Evolutionary conservation across 306 rosid species (phyloP).

Genomic region (Pueraria montana): DNA sequence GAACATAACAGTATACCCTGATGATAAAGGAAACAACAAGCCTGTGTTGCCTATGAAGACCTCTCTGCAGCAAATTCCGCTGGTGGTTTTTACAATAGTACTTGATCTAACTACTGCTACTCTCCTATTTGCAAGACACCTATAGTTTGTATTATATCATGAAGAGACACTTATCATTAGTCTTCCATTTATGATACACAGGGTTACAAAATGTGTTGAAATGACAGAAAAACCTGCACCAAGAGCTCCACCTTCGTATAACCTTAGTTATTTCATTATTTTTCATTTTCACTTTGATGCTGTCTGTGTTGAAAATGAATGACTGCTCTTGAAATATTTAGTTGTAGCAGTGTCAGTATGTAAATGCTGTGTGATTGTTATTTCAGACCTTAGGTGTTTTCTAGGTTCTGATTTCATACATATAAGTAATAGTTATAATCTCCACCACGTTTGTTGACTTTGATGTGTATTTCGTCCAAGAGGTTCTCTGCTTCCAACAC

Average conservation of each 20-base stretch:
- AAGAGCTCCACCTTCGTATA: slow-evolving; percentile 69
- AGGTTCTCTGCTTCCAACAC: background rate
- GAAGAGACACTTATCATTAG: slow-evolving; percentile 28
- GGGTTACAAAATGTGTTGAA: slow-evolving; percentile 84
- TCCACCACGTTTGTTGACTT: background rate
- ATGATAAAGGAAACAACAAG: slow-evolving; percentile 88
- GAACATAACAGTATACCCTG: slow-evolving; percentile 89
- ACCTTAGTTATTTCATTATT: slow-evolving; percentile 67
- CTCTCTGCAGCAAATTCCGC: slow-evolving; percentile 97
- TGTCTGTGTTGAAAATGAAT: background rate
- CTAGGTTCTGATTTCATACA: background rate
- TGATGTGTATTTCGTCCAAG: background rate
- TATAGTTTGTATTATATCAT: background rate
- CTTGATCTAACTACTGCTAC: slow-evolving; percentile 1
- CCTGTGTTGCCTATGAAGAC: slow-evolving; percentile 88
- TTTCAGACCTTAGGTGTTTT: too few species aligned
- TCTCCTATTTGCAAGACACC: background rate
- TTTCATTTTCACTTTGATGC: background rate
- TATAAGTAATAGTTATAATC: background rate
- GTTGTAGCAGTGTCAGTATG: background rate
- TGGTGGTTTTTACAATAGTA: slow-evolving; percentile 90
- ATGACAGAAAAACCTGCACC: slow-evolving; percentile 98
- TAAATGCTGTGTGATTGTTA: slow-evolving; percentile 2
- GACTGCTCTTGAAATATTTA: slow-evolving; percentile 12
- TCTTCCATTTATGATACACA: slow-evolving; percentile 45